Percentiles rank a stretch among this genome's conserved stretches.
Conservation (phyloP, 148 eudicot species). For the Fallopia convolvulus region DNA sequence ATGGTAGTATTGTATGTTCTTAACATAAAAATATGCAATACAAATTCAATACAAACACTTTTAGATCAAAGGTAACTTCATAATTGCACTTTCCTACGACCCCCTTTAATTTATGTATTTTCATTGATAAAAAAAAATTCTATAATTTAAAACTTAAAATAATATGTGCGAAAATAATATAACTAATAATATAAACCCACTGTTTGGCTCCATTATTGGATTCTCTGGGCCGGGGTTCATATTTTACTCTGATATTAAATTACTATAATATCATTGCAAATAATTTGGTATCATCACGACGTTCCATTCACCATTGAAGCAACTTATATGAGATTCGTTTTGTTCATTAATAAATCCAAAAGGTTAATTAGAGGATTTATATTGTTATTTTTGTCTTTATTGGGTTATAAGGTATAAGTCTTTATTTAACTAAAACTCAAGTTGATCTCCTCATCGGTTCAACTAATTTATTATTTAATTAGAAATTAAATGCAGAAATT, state of each 20-base stretch:
- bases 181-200: background rate
- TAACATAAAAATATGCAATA: background rate
- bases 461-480: too few species aligned
- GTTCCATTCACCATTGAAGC: background rate
- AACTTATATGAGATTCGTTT: background rate
- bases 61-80: background rate
- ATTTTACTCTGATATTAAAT: background rate
- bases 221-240: background rate
- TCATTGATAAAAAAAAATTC: background rate
- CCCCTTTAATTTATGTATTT: background rate
- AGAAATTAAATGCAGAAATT: too few species aligned
- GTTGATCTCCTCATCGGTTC: too few species aligned
- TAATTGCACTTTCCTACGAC: background rate
- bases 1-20: background rate
- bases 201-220: slow-evolving; percentile 6
- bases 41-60: background rate
- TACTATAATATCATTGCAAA: background rate
- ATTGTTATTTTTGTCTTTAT: too few species aligned
- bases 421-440: too few species aligned
- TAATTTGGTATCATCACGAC: background rate
- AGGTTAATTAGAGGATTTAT: background rate
- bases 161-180: background rate
- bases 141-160: background rate
- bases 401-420: too few species aligned
- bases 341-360: background rate